Percentiles rank a stretch among this genome's conserved stretches.
These are phyloP conservation scores for Talaromyces sp. DNA, from an alignment of 2,329 filamentous ascomycete species.

Conservation along the genomic window DNA sequence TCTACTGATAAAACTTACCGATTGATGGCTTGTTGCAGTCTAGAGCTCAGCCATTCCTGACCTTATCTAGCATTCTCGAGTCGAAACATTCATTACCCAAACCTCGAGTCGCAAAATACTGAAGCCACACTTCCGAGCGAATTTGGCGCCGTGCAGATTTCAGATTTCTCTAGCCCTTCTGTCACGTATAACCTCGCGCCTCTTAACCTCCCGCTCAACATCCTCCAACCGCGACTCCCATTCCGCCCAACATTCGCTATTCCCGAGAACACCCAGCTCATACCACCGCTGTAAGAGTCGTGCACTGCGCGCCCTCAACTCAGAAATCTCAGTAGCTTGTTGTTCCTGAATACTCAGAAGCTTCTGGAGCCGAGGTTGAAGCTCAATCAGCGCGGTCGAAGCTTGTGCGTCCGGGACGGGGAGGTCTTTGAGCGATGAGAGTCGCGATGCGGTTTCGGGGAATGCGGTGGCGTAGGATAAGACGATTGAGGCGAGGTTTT, in stretches of 20 bases:
- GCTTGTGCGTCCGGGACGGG: slow-evolving; percentile 45
- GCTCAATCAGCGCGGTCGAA: slow-evolving; percentile 43
- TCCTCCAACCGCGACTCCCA: slow-evolving; percentile 67
- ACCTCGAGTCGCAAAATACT: not conserved
- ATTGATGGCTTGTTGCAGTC: not conserved
- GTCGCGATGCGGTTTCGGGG: slow-evolving; percentile 48
- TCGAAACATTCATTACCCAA: not conserved
- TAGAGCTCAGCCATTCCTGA: not conserved
- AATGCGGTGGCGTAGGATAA: slow-evolving; percentile 48
- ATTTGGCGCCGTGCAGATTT: not conserved
- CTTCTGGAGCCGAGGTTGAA: slow-evolving; percentile 44
- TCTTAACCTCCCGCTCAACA: slow-evolving; percentile 64
- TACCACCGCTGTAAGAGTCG: slow-evolving; percentile 68
- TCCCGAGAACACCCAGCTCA: slow-evolving; percentile 66
- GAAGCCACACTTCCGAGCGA: not conserved
- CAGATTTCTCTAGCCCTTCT: slow-evolving; percentile 50
- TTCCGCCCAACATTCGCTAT: slow-evolving; percentile 67
- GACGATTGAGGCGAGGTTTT: slow-evolving; percentile 43
- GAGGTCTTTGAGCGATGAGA: slow-evolving; percentile 50
- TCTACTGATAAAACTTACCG: not conserved
- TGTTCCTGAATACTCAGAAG: slow-evolving; percentile 38
- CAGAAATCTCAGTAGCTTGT: slow-evolving; percentile 42
- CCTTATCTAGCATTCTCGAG: not conserved
- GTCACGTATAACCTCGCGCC: slow-evolving; percentile 59
- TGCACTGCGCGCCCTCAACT: slow-evolving; percentile 45